These are phyloP conservation scores for Hypoxylon perforatum DNA, from an alignment of 495 filamentous ascomycete species.

Conservation along the genomic window DNA sequence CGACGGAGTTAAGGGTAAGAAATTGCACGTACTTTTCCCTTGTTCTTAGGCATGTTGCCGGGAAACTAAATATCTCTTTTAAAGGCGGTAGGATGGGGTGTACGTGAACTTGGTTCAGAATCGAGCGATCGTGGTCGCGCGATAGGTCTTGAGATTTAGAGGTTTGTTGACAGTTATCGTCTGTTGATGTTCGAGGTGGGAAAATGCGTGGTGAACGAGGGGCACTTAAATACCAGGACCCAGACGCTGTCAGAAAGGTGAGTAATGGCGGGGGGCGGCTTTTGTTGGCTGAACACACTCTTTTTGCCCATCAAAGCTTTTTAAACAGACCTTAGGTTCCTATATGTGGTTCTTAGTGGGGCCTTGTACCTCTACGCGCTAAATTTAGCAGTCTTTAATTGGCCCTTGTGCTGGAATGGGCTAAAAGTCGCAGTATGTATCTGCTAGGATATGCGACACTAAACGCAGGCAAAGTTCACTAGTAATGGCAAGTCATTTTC, in stretches of 20 bases:
- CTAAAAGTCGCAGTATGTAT: no score
- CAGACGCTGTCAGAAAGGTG: not conserved
- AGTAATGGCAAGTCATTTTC: no score
- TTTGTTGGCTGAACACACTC: constrained; percentile 10
- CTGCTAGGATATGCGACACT: no score
- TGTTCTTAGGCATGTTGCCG: constrained; percentile 92
- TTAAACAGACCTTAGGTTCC: no score
- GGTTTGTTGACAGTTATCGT: constrained; percentile 17
- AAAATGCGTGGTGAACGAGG: constrained; percentile 38
- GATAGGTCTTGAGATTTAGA: constrained; percentile 7
- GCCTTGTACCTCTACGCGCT: constrained; percentile 1
- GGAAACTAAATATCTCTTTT: constrained; percentile 9
- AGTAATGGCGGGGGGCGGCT: constrained; percentile 33
- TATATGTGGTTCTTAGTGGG: not conserved
- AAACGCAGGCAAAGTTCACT: no score
- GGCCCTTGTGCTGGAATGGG: no score
- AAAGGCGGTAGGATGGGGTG: not conserved
- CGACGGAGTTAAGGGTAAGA: constrained; percentile 36
- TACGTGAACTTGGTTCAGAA: constrained; percentile 1
- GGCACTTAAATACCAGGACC: constrained; percentile 31
- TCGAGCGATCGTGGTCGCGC: constrained; percentile 7
- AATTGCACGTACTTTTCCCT: constrained; percentile 83
- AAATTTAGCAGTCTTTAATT: no score
- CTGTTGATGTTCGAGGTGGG: constrained; percentile 18
- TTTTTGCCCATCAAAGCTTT: no score